A percentile compares a stretch with the other conserved stretches of the same genome.
These are phyloP conservation scores for Cymbopogon flexuosus DNA, from an alignment of 202 grass and related monocot species.

Conservation along the genomic window DNA sequence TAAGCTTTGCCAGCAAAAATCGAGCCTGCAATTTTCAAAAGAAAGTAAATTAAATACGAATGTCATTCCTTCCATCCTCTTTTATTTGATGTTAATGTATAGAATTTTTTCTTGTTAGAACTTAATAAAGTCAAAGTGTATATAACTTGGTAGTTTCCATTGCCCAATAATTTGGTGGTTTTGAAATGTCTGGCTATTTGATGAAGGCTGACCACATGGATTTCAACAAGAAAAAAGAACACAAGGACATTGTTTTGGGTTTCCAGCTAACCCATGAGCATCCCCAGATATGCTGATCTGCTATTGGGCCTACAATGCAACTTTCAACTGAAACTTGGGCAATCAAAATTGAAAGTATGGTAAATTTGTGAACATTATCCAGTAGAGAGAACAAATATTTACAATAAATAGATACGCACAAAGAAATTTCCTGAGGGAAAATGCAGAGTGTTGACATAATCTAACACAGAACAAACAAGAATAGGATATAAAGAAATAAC, in stretches of 20 bases:
- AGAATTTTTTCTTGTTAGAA: too few species aligned
- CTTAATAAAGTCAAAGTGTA: too few species aligned
- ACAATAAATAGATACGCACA: not conserved
- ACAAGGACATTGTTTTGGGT: not conserved
- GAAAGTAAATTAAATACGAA: not conserved
- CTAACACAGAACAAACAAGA: not conserved
- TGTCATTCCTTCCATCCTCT: not conserved
- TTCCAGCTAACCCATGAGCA: not conserved
- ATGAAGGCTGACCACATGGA: not conserved
- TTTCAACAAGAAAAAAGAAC: not conserved
- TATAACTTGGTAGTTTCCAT: too few species aligned
- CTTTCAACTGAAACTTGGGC: slow-evolving; percentile 6
- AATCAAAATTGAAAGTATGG: not conserved
- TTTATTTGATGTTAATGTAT: not conserved
- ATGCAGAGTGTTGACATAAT: not conserved
- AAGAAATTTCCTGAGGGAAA: not conserved
- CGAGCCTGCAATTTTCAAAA: slow-evolving; percentile 57
- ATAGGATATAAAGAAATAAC: slow-evolving; percentile 36
- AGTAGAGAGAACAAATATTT: not conserved
- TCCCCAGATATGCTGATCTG: not conserved
- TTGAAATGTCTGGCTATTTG: not conserved
- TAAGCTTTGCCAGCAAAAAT: slow-evolving; percentile 84
- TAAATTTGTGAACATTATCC: slow-evolving; percentile 1
- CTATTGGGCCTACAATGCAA: not conserved
- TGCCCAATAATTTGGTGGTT: too few species aligned